Percentiles rank a stretch among this genome's conserved stretches.
Evolutionary conservation across 2,329 filamentous ascomycete species (phyloP).

Genomic region (Septoria petroselini): DNA sequence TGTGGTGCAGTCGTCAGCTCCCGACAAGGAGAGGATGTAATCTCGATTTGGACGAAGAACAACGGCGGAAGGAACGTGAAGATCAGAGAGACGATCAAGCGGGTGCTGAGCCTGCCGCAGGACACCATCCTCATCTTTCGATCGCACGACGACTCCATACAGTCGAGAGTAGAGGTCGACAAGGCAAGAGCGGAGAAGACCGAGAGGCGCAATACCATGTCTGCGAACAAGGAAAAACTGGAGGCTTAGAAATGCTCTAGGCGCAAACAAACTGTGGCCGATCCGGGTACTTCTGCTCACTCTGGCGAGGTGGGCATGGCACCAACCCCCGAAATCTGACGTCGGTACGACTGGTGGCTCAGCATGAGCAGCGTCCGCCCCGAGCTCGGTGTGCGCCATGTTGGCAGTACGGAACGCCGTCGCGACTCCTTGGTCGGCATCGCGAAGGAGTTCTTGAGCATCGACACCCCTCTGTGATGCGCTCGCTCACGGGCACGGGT

Average conservation of each 20-base stretch:
- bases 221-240: constrained; percentile 21
- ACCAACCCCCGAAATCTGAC: too few species aligned
- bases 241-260: neutral
- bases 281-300: too few species aligned
- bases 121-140: constrained; percentile 95
- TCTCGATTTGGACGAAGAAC: constrained; percentile 96
- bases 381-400: too few species aligned
- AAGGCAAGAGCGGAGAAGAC: constrained; percentile 75
- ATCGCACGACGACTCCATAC: constrained; percentile 92
- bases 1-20: constrained; percentile 94
- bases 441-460: too few species aligned
- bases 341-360: too few species aligned
- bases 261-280: too few species aligned
- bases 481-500: too few species aligned
- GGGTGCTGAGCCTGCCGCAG: constrained; percentile 75
- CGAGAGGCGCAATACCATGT: constrained; percentile 44
- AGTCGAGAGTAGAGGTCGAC: constrained; percentile 84
- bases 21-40: constrained; percentile 89
- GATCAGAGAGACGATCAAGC: constrained; percentile 96
- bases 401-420: too few species aligned
- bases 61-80: constrained; percentile 92
- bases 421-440: too few species aligned
- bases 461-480: too few species aligned
- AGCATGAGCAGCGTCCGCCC: too few species aligned
- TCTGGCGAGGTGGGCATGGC: too few species aligned